A percentile compares a stretch with the other conserved stretches of the same genome.
Evolutionary conservation across 768 basidiomycete species (phyloP).

Genomic region (Boletus reticuloceps): DNA sequence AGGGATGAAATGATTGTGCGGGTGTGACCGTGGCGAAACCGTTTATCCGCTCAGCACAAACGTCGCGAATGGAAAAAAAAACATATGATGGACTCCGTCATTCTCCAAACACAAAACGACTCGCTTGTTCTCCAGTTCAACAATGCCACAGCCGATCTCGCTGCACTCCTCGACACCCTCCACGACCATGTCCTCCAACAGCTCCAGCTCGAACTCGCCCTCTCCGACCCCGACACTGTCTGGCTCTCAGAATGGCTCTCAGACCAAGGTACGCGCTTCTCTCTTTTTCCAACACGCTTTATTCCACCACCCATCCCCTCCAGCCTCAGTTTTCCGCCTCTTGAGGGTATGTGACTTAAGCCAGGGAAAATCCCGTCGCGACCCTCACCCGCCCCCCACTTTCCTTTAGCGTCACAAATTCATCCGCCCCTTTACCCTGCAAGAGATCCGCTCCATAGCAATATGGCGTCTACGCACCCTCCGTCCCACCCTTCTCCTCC

Average conservation of each 20-base stretch:
- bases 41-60: neutral
- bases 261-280: constrained; percentile 56
- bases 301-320: neutral
- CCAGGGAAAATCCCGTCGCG: neutral
- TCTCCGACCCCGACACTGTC: constrained; percentile 43
- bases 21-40: neutral
- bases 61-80: no score
- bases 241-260: constrained; percentile 62
- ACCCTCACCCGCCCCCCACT: neutral
- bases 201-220: constrained; percentile 54
- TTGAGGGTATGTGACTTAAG: constrained; percentile 47
- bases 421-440: constrained; percentile 57
- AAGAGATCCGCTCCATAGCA: constrained; percentile 53
- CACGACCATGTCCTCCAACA: constrained; percentile 59
- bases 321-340: constrained; percentile 59
- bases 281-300: no score
- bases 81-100: neutral
- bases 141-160: constrained; percentile 45
- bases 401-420: constrained; percentile 60
- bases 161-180: constrained; percentile 48
- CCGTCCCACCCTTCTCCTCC: constrained; percentile 38
- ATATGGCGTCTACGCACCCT: constrained; percentile 48
- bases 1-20: neutral
- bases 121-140: constrained; percentile 49
- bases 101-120: constrained; percentile 45